Base-by-base conservation (phyloP, 805 yeast genomes). In the Ogataea parapolymorpha region DNA sequence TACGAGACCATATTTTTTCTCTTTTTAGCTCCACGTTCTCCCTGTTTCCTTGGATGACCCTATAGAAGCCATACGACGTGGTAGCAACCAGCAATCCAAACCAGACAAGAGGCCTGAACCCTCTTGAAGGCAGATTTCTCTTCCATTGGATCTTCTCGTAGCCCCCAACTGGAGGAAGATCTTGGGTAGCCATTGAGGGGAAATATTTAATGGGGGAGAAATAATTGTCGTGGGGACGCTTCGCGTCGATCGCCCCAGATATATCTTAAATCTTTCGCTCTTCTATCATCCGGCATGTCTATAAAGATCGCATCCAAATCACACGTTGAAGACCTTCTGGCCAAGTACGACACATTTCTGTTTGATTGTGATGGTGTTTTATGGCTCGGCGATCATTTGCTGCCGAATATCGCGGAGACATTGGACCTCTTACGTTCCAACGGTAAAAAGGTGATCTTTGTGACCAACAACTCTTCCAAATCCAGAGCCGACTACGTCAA, bases 321-420 rank as follows among this genome's bases (percentile, higher is more conserved):
- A 15, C 74, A 74, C 25, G 84, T 76, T 4, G 64, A 74, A 38
- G 56, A 65, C 6, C 66, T 93, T 34, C 64, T 93, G 8, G 75
- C 73, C 49, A 58, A 71, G 38, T 85, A 83, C 61, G 96, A 89
- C 58, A 88, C 86, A 44, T 91, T 90, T 55, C 68, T 93, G 51
- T 93, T 93, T 60, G 99, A 93, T 58, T 93, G 99, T 67, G 99
- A 93, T 60, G 99, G 99, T 24, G 99, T 93, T 4, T 70, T 93
- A 44, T 93, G 99, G 99, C 66, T 85, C 35, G 98, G 98, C 2
- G 80, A 77, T 47, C 85, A 81, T 50, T 64, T 87, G 17, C 71
- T 93, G 35, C 97, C 97, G 6, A 68, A 75, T 13, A 85, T 87
- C 2, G 72, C 70, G 10, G 97, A 93, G 60, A 85, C 96, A 0